phyloP scores from a whole-genome alignment of 345 rosid genomes.

The Moricandia arvensis region DNA sequence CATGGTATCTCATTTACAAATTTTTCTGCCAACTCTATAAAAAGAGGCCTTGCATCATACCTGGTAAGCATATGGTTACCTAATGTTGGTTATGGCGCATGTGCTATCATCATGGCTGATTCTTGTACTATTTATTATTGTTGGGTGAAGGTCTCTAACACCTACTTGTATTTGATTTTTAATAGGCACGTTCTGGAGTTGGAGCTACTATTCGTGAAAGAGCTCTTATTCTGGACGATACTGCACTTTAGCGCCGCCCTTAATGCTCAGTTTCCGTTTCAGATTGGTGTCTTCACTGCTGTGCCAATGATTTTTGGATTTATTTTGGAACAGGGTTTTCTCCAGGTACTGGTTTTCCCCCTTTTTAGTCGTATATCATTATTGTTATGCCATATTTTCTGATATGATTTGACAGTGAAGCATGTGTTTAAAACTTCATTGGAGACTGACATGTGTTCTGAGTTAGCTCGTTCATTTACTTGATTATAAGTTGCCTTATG shows the following conservation, averaged over 20 bases:
- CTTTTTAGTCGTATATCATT: not conserved
- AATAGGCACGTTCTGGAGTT: slow-evolving; percentile 90
- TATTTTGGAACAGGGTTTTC: slow-evolving; percentile 42
- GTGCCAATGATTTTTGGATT: slow-evolving; percentile 91
- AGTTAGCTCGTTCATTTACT: not conserved
- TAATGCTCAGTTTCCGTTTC: slow-evolving; percentile 92
- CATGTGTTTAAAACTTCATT: not conserved
- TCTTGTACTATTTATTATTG: not conserved
- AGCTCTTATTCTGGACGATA: slow-evolving; percentile 55
- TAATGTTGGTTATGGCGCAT: slow-evolving; percentile 5
- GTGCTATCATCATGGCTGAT: slow-evolving; percentile 7
- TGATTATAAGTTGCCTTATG: not conserved
- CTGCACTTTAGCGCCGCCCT: slow-evolving; percentile 81
- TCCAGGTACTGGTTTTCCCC: slow-evolving; percentile 19
- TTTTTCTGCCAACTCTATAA: not conserved
- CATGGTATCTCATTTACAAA: too few species aligned
- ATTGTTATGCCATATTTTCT: not conserved
- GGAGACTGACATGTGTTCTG: not conserved
- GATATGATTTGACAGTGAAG: not conserved
- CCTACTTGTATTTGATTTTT: slow-evolving; percentile 20
- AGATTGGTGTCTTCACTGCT: slow-evolving; percentile 92
- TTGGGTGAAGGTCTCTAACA: not conserved
- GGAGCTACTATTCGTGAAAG: slow-evolving; percentile 63
- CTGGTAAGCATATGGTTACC: slow-evolving; percentile 58
- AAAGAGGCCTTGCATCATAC: slow-evolving; percentile 30